These are phyloP conservation scores for Veloboletus limbatus DNA, from an alignment of 1,284 basidiomycete genomes.

Conservation along the genomic window DNA sequence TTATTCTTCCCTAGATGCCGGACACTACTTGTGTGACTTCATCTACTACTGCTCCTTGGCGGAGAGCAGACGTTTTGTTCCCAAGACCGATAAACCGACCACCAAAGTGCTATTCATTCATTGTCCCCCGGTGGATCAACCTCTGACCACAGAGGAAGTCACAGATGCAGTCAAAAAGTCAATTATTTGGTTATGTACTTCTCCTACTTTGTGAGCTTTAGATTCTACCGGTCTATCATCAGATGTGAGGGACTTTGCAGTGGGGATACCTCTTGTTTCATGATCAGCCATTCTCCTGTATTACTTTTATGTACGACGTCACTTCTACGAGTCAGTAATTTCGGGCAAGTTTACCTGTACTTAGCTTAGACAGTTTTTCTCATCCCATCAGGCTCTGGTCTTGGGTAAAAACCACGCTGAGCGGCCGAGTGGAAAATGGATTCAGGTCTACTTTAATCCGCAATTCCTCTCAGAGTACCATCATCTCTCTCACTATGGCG, in stretches of 20 bases:
- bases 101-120: conserved; percentile 70
- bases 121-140: conserved; percentile 62
- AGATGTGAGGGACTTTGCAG: conserved; percentile 29
- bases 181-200: conserved; percentile 52
- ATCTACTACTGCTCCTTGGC: conserved; percentile 78
- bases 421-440: neutral
- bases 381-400: conserved; percentile 11
- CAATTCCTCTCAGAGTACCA: conserved; percentile 1
- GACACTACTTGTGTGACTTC: conserved; percentile 76
- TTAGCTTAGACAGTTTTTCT: conserved; percentile 10
- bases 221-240: neutral
- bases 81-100: conserved; percentile 54
- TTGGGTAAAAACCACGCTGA: neutral
- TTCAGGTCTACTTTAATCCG: too few species aligned
- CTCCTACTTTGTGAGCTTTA: conserved; percentile 17
- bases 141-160: conserved; percentile 60
- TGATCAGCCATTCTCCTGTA: conserved; percentile 3
- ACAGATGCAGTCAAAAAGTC: conserved; percentile 61
- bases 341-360: conserved; percentile 11
- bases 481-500: conserved; percentile 21
- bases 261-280: conserved; percentile 6
- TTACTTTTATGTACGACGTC: conserved; percentile 1
- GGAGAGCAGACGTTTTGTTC: conserved; percentile 54
- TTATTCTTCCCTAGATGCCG: conserved; percentile 72
- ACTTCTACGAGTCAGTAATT: conserved; percentile 8